A percentile compares a stretch with the other conserved stretches of the same genome.
phyloP scores from a whole-genome alignment of 2,329 filamentous ascomycete species.

The Xylaria sp. region DNA sequence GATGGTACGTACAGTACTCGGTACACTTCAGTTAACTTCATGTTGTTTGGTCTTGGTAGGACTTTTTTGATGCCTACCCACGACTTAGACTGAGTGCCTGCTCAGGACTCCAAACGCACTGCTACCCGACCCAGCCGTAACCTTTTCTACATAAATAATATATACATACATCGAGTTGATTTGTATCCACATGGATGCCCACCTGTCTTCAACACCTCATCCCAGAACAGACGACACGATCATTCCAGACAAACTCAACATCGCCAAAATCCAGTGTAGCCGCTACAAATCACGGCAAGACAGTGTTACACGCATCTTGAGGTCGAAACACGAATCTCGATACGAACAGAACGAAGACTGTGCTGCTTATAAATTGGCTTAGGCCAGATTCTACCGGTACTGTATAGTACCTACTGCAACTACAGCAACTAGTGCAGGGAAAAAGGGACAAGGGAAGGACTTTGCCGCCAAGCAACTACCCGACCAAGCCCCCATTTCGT shows the following conservation, averaged over 20 bases:
- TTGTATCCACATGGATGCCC: slow-evolving; percentile 8
- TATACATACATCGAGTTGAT: background rate
- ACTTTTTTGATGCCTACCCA: slow-evolving; percentile 25
- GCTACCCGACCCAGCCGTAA: slow-evolving; percentile 33
- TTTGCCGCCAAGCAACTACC: slow-evolving; percentile 34
- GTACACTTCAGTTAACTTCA: background rate
- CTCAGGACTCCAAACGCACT: slow-evolving; percentile 36
- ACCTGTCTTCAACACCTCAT: background rate
- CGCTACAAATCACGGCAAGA: background rate
- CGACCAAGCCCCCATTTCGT: slow-evolving; percentile 28
- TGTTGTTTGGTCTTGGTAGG: slow-evolving; percentile 28
- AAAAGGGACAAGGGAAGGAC: slow-evolving; percentile 34
- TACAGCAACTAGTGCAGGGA: background rate
- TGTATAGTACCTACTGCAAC: no score
- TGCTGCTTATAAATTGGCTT: background rate
- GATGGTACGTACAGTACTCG: no score
- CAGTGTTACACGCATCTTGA: background rate
- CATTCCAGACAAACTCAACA: background rate
- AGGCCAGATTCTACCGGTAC: background rate
- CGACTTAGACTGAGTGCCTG: background rate
- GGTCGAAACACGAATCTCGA: background rate
- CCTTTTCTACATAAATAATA: slow-evolving; percentile 13
- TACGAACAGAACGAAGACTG: background rate
- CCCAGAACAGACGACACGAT: slow-evolving; percentile 2
- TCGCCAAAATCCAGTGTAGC: background rate